Percentiles rank a stretch among this genome's conserved stretches.
Evolutionary conservation across 192 early-diverging fungal species (phyloP).

Genomic region (Coemansia sp.): DNA sequence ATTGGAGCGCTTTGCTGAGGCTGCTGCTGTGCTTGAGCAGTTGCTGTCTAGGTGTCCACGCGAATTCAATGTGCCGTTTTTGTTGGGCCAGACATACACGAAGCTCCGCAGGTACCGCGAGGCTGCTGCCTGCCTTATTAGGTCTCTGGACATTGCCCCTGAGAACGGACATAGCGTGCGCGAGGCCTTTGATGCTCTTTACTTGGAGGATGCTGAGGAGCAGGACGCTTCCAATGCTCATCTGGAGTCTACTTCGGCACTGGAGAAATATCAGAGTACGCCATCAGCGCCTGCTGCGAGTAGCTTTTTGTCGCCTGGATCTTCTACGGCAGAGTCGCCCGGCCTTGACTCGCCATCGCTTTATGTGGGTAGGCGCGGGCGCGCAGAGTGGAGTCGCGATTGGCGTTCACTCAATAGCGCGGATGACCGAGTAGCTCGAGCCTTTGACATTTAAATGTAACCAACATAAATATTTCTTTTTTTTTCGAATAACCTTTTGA

Average conservation of each 20-base stretch:
- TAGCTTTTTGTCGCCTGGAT: conserved; percentile 13
- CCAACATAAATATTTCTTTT: background rate
- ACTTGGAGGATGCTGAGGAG: conserved; percentile 28
- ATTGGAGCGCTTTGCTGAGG: conserved; percentile 60
- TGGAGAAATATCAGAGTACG: background rate
- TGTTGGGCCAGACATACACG: conserved; percentile 53
- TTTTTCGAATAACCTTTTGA: background rate
- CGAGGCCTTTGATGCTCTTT: conserved; percentile 53
- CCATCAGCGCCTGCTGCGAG: background rate
- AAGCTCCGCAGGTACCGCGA: conserved; percentile 43
- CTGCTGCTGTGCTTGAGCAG: conserved; percentile 60
- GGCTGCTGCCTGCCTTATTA: conserved; percentile 43
- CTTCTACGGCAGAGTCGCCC: conserved; percentile 22
- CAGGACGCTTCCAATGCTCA: background rate
- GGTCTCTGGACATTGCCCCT: conserved; percentile 45
- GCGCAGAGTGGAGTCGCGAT: conserved; percentile 38
- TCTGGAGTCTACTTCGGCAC: background rate
- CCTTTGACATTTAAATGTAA: conserved; percentile 42
- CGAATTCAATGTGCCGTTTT: conserved; percentile 51
- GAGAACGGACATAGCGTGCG: conserved; percentile 46
- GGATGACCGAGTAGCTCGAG: conserved; percentile 49
- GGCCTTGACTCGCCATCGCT: conserved; percentile 48
- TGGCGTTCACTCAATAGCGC: conserved; percentile 43
- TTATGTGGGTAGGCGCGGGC: conserved; percentile 24
- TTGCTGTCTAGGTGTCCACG: conserved; percentile 56